Conservation (phyloP, 805 yeast species). For the Saccharomycopsis amapae region DNA sequence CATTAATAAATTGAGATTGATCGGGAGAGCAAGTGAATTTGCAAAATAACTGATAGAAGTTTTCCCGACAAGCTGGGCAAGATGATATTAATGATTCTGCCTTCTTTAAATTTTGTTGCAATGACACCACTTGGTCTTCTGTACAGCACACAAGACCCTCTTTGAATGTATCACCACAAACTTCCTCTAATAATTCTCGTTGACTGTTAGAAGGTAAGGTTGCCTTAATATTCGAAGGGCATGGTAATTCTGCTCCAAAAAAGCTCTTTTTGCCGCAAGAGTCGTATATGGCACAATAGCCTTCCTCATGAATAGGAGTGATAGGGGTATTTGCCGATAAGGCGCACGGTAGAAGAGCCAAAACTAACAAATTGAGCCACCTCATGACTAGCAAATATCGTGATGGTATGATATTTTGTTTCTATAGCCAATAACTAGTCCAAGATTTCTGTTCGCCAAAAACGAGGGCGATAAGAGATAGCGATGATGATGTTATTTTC, state of each 20-base stretch:
- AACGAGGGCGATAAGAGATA: neutral
- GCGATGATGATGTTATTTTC: no score
- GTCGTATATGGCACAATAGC: constrained; percentile 50
- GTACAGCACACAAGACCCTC: constrained; percentile 61
- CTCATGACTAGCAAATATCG: no score
- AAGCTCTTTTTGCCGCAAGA: constrained; percentile 72
- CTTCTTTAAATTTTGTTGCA: constrained; percentile 57
- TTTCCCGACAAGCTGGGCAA: constrained; percentile 88
- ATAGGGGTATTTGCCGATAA: no score
- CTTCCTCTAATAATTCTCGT: constrained; percentile 37
- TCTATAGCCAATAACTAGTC: no score
- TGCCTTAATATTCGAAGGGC: constrained; percentile 53
- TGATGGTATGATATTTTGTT: no score
- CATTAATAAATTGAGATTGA: constrained; percentile 67
- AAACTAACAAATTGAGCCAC: no score
- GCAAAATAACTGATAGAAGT: constrained; percentile 79
- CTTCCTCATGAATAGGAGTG: constrained; percentile 31
- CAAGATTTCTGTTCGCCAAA: no score
- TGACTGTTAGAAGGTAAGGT: constrained; percentile 30
- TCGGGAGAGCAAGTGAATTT: constrained; percentile 85
- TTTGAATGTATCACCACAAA: constrained; percentile 72
- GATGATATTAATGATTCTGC: constrained; percentile 79
- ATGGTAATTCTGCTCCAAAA: constrained; percentile 77
- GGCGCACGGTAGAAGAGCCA: no score
- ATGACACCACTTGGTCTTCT: constrained; percentile 45